Evolutionary conservation across 352 stramenopile genomes (phyloP), one percentile per base, ranked within the genome.

Genomic region (Phytophthora meadii): DNA sequence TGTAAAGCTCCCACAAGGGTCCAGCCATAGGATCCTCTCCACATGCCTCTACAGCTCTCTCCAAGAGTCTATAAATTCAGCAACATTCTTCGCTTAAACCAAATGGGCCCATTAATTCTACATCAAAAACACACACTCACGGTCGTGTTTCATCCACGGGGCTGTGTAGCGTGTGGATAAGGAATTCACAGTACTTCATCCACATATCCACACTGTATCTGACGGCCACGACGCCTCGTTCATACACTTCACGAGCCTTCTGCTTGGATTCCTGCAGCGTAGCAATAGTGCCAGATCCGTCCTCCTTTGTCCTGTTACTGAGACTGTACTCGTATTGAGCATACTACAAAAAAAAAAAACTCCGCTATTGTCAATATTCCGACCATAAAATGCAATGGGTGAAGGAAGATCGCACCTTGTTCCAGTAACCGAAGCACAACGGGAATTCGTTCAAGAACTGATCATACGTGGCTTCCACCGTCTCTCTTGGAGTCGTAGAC

Each of bases 401-500:
- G 30, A 12, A 36, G 9, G 2, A 36, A 12, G 30, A 36, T 6
- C 53, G 17, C 37, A 92, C 86, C 82, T 94, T 94, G 72, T 92
- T 94, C 86, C 86, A 94, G 67, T 94, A 94, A 69, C 86, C 86
- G 69, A 92, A 94, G 55, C 86, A 94, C 40, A 94, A 73, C 39
- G 86, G 86, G 46, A 94, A 94, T 65, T 92, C 82, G 22, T 12
- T 41, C 61, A 94, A 70, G 52, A 94, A 94, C 34, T 65, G 76
- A 39, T 92, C 84, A 37, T 85, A 94, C 52, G 82, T 90, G 15
- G 68, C n/a, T 50, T 86, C 82, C 41, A 92, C 80, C 4, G 69
- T 85, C 65, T 90, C 86, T 8, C 61, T 72, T 19, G 74, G 45
- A 34, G 81, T 75, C 5, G 45, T 42, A 39, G 77, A 28, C 77